A percentile compares a stretch with the other conserved stretches of the same genome.
Evolutionary conservation across 257 asterid species (phyloP).

Genomic region (Paulownia fortunei): DNA sequence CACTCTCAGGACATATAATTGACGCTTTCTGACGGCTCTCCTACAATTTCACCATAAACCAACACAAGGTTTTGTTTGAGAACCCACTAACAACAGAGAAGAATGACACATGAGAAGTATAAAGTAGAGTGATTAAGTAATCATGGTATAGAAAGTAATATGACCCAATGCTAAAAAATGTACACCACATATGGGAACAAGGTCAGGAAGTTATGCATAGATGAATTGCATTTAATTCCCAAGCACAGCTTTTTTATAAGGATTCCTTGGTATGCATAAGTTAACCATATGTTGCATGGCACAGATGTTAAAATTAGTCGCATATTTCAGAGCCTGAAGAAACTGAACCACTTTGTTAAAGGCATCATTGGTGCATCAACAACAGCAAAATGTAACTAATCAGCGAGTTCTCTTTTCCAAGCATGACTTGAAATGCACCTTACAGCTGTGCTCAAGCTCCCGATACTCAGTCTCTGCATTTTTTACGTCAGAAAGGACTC

Average conservation of each 20-base stretch:
- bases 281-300: conserved; percentile 9
- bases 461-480: conserved; percentile 54
- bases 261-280: not conserved
- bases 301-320: not conserved
- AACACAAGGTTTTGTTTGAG: conserved; percentile 28
- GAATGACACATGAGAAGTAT: conserved; percentile 15
- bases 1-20: conserved; percentile 74
- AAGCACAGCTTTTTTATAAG: conserved; percentile 8
- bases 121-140: conserved; percentile 6
- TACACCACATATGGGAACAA: not conserved
- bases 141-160: not conserved
- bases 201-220: not conserved
- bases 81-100: conserved; percentile 22
- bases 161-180: not conserved
- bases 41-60: conserved; percentile 48
- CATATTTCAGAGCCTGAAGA: conserved; percentile 9
- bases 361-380: conserved; percentile 7
- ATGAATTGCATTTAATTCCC: conserved; percentile 11
- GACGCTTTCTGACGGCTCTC: conserved; percentile 78
- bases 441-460: conserved; percentile 65
- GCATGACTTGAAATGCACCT: conserved; percentile 56
- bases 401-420: conserved; percentile 28
- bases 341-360: conserved; percentile 14
- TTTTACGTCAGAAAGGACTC: conserved; percentile 59
- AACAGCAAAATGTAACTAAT: conserved; percentile 6